Percentiles rank a stretch among this genome's conserved stretches.
These are phyloP conservation scores for Nothomitra cinnamomea DNA, from an alignment of 2,329 filamentous ascomycete genomes.

Conservation along the genomic window DNA sequence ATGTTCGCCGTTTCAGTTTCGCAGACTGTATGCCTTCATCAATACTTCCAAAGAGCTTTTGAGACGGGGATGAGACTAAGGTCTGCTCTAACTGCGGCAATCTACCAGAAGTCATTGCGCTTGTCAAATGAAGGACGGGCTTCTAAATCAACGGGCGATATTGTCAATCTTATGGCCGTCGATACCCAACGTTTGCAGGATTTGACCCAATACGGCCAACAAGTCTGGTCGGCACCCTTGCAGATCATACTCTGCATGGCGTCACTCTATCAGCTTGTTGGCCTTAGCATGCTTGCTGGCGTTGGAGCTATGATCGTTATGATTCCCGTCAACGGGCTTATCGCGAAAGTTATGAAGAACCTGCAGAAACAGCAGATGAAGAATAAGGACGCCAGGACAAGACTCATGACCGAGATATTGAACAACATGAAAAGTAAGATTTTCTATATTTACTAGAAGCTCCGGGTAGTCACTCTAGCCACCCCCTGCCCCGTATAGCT, in stretches of 20 bases:
- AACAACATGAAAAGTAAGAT: constrained; percentile 93
- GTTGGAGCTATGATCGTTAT: constrained; percentile 91
- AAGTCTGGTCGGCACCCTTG: constrained; percentile 92
- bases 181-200: constrained; percentile 92
- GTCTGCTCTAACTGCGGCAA: constrained; percentile 71
- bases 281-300: constrained; percentile 87
- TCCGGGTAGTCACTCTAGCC: background rate
- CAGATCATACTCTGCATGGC: constrained; percentile 93
- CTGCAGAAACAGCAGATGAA: constrained; percentile 97
- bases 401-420: constrained; percentile 90
- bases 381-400: constrained; percentile 88
- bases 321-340: constrained; percentile 88
- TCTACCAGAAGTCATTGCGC: constrained; percentile 79
- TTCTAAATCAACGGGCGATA: constrained; percentile 83
- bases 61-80: constrained; percentile 96
- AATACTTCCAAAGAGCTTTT: constrained; percentile 93
- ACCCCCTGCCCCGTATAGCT: no score
- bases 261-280: constrained; percentile 88
- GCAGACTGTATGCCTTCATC: constrained; percentile 83
- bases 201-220: constrained; percentile 85
- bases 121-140: constrained; percentile 87
- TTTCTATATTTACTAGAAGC: background rate
- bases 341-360: constrained; percentile 83
- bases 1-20: constrained; percentile 82
- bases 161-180: constrained; percentile 98